Evolutionary conservation across 2,329 filamentous ascomycete genomes (phyloP).

Genomic region (Aureobasidium lini): DNA sequence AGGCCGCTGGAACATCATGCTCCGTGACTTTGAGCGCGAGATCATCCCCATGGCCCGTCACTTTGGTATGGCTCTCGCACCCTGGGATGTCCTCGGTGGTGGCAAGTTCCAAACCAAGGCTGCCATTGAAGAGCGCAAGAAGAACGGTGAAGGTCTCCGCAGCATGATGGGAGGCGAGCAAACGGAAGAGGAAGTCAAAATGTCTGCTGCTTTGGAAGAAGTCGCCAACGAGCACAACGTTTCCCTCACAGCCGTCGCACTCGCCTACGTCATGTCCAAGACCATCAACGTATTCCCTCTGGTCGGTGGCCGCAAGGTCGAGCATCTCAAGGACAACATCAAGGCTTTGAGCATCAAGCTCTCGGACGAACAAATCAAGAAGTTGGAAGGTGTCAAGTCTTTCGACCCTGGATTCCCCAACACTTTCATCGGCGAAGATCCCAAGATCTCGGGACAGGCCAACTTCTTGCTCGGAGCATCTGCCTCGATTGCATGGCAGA

Average conservation of each 20-base stretch:
- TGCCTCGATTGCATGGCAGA: slow-evolving; percentile 24
- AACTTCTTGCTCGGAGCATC: slow-evolving; percentile 21
- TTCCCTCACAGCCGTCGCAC: slow-evolving; percentile 49
- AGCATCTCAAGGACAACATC: slow-evolving; percentile 61
- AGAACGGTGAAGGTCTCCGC: slow-evolving; percentile 28
- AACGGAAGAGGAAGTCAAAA: slow-evolving; percentile 43
- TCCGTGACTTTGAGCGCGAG: slow-evolving; percentile 34
- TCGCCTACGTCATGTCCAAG: slow-evolving; percentile 36
- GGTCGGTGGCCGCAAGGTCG: slow-evolving; percentile 63
- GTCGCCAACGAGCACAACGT: slow-evolving; percentile 51
- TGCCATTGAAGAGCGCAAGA: slow-evolving; percentile 11
- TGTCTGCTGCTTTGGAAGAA: slow-evolving; percentile 52
- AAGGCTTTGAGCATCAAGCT: slow-evolving; percentile 53
- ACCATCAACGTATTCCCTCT: slow-evolving; percentile 65
- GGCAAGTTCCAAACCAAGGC: slow-evolving; percentile 44
- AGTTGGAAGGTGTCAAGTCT: slow-evolving; percentile 50
- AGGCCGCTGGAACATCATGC: slow-evolving; percentile 30
- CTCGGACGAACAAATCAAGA: slow-evolving; percentile 51
- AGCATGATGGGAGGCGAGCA: slow-evolving; percentile 28
- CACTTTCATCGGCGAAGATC: slow-evolving; percentile 36
- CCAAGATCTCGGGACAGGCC: slow-evolving; percentile 22
- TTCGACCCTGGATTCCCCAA: slow-evolving; percentile 59
- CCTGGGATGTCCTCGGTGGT: slow-evolving; percentile 42
- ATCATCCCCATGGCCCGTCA: slow-evolving; percentile 34
- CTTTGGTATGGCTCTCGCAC: slow-evolving; percentile 38